Evolutionary conservation across 1,139 yeast genomes (phyloP), one percentile per base, ranked within the genome.

Genomic region (Blastobotrys raffinosifermentans): DNA sequence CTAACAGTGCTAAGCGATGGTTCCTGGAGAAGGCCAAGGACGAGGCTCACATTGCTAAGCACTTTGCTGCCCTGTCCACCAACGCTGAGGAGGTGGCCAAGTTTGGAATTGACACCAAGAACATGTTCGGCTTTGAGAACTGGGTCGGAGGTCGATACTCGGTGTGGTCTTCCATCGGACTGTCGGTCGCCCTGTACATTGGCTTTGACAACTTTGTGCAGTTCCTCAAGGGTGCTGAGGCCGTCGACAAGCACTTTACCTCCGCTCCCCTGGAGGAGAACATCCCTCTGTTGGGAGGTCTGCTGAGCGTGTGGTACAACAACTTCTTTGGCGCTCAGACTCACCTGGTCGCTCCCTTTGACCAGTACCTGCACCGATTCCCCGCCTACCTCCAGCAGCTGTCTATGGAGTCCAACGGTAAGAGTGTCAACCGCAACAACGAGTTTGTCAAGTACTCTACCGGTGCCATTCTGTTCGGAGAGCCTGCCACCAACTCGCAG

Each of bases 121-220:
- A 91, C 73, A 91, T 91, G 98, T 91, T 91, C 68, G 97, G 94
- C 45, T 91, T 91, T 59, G 96, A 87, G 66, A 81, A 72, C 70
- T 91, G 98, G 98, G 98, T 91, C 47, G 98, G 98, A 59, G 98
- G 98, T 59, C 82, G 98, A 68, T 91, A 91, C 78, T 89, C 97
- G 18, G 98, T 91, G 44, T 91, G 98, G 98, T 85, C 96, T 31
- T 93, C 98, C 50, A 91, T 91, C 65, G 98, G 98, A 47, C 77
- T 91, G 55, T 85, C 96, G 23, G 91, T 91, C 47, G 94, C 95
- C 55, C 70, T 91, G 56, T 91, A 83, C 76, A 81, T 91, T 66
- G 98, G 98, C 47, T 91, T 64, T 63, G 97, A 91, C 50, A 85
- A 87, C 75, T 91, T 91, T 60, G 87, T 84, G 46, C 75, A 73